phyloP scores from a whole-genome alignment of 1,284 basidiomycete genomes.

The Irpex sp. region DNA sequence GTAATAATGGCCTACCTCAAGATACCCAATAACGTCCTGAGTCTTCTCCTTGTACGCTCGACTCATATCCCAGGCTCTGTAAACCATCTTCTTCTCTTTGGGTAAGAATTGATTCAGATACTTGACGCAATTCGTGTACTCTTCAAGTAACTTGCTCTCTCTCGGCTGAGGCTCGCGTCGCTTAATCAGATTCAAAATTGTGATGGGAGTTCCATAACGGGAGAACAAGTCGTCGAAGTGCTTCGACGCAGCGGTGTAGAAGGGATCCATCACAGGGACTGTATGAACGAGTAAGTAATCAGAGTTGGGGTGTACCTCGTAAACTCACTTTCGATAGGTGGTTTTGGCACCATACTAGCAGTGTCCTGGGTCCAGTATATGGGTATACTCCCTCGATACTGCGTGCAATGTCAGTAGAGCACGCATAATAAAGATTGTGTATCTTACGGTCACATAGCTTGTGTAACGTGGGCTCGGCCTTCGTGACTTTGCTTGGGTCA shows the following conservation, averaged over 20 bases:
- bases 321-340: constrained; percentile 88
- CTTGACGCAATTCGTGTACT: constrained; percentile 89
- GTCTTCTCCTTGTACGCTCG: constrained; percentile 90
- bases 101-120: constrained; percentile 98
- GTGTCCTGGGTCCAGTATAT: constrained; percentile 96
- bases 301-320: neutral
- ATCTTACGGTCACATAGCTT: constrained; percentile 81
- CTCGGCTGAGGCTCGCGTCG: constrained; percentile 76
- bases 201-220: constrained; percentile 89
- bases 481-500: constrained; percentile 22
- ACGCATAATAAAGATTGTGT: neutral
- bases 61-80: constrained; percentile 97
- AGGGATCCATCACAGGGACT: constrained; percentile 96
- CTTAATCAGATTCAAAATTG: constrained; percentile 97
- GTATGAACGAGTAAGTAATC: constrained; percentile 1
- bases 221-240: constrained; percentile 94
- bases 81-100: constrained; percentile 81
- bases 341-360: constrained; percentile 86
- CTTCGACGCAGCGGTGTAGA: constrained; percentile 88
- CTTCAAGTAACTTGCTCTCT: constrained; percentile 90
- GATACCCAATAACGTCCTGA: constrained; percentile 93
- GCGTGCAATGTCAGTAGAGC: neutral
- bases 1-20: constrained; percentile 47
- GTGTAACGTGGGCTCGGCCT: constrained; percentile 85
- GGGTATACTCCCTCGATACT: constrained; percentile 95